Evolutionary conservation across 2,329 filamentous ascomycete species (phyloP).

Genomic region (Aspergillus ochraceoroseus): DNA sequence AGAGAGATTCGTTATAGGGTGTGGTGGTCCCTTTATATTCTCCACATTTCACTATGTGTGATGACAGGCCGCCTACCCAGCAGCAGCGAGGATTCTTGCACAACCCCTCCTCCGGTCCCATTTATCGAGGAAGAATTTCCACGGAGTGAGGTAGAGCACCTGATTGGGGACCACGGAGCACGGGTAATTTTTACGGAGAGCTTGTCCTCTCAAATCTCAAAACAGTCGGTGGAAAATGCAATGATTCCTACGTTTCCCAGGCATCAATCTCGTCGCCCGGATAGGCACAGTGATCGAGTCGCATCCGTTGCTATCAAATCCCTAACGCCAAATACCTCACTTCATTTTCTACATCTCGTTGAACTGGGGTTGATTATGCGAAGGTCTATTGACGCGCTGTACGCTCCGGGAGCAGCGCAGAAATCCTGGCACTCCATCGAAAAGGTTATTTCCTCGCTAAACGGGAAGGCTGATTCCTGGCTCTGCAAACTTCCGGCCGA

Average conservation of each 20-base stretch:
- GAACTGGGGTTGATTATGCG: slow-evolving; percentile 37
- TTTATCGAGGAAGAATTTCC: slow-evolving; percentile 38
- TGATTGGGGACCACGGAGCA: slow-evolving; percentile 34
- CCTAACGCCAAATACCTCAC: slow-evolving; percentile 35
- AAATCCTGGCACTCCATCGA: slow-evolving; percentile 39
- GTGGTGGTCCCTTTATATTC: slow-evolving; percentile 43
- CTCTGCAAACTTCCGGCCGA: slow-evolving; percentile 36
- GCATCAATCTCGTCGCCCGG: slow-evolving; percentile 11
- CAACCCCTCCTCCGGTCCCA: slow-evolving; percentile 40
- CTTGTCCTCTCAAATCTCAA: slow-evolving; percentile 20
- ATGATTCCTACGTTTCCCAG: slow-evolving; percentile 15
- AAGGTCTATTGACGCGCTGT: slow-evolving; percentile 36
- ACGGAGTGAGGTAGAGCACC: slow-evolving; percentile 28
- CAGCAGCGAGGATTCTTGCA: slow-evolving; percentile 39
- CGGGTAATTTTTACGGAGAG: slow-evolving; percentile 29
- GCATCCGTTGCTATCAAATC: slow-evolving; percentile 26
- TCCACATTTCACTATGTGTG: slow-evolving; percentile 41
- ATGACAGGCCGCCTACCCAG: slow-evolving; percentile 44
- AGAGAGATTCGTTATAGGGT: slow-evolving; percentile 43
- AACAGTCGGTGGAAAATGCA: slow-evolving; percentile 9
- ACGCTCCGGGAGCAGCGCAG: slow-evolving; percentile 35
- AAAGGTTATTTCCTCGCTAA: slow-evolving; percentile 32
- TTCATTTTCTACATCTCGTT: slow-evolving; percentile 40
- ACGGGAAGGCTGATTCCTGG: slow-evolving; percentile 38
- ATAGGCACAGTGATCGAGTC: slow-evolving; percentile 22